Base-by-base conservation (phyloP, 2,329 filamentous ascomycete species). In the Diaporthe sp. region DNA sequence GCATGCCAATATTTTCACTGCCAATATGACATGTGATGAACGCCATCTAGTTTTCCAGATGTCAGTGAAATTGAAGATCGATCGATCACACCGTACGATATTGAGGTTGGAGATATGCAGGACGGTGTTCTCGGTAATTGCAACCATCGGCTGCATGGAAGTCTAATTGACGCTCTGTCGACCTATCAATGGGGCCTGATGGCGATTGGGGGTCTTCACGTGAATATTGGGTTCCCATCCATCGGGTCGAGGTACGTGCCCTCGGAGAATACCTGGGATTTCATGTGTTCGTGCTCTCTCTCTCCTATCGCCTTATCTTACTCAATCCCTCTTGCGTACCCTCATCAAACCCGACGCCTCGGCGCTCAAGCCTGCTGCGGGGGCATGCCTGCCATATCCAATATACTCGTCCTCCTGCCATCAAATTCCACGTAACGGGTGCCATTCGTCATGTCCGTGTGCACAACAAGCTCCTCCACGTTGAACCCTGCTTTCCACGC, bases 381-480 rank as follows among this genome's bases (percentile, higher is more conserved):
- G 58, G 38, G 38, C 38, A 28, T 61, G 38, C 58, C 58, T 42
- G 38, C 58, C 8, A 45, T 40, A 19, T 7, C 6, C 38, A 28
- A 15, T 61, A 61, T 42, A 25, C 15, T 28, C 38, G n/a, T 45
- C 35, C 58, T 61, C 58, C 58, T 61, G 38, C 58, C 58, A 42
- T 61, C 38, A 45, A 42, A 42, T 15, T 42, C 58, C 58, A 61
- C 58, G 58, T 40, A 61, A 30, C 17, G 38, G 38, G n/a, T 12
- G 12, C 5, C 19, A 61, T 28, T 45, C 58, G 38, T 42, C 38
- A 28, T 13, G n/a, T 45, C n/a, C 58, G n/a, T 30, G 38, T 45
- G 58, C 38, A 61, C n/a, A 1, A 42, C 13, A 30, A 25, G n/a
- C 12, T 42, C 30, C n/a, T n/a, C 54, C 54, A 57, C 17, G 30